Percentiles rank a stretch among this genome's conserved stretches.
Evolutionary conservation across 345 rosid species (phyloP).

Genomic region (Brassica carinata): DNA sequence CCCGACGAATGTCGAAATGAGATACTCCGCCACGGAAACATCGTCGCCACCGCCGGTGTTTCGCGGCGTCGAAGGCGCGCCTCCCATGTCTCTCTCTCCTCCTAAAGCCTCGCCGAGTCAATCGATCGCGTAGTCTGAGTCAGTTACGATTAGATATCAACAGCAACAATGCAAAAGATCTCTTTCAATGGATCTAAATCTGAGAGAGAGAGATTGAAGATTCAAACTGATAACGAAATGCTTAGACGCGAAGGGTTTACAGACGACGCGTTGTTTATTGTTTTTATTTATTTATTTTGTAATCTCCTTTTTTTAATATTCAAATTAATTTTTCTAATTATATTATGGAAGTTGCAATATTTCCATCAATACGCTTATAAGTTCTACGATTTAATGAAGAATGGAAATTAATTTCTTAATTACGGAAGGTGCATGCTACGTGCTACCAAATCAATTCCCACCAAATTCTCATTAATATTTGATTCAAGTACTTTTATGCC

Average conservation of each 20-base stretch:
- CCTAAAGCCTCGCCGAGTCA: conserved; percentile 44
- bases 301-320: neutral
- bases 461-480: conserved; percentile 28
- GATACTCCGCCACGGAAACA: conserved; percentile 57
- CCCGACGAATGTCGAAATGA: conserved; percentile 84
- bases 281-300: neutral
- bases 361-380: neutral
- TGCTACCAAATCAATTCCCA: conserved; percentile 38
- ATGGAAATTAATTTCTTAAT: neutral
- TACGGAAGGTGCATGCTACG: conserved; percentile 6
- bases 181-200: conserved; percentile 38
- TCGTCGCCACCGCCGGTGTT: conserved; percentile 49
- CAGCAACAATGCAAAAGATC: conserved; percentile 28
- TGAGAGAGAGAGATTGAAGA: conserved; percentile 25
- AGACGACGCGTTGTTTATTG: neutral
- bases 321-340: neutral
- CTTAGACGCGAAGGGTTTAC: conserved; percentile 42
- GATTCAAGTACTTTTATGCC: neutral
- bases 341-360: neutral
- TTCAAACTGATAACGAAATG: conserved; percentile 24
- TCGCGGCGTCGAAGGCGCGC: conserved; percentile 84
- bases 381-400: neutral
- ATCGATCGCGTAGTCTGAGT: conserved; percentile 38
- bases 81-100: conserved; percentile 56
- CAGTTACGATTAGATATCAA: conserved; percentile 30